Conservation (phyloP, 768 basidiomycete species). For the Coprinellus micaceus region DNA sequence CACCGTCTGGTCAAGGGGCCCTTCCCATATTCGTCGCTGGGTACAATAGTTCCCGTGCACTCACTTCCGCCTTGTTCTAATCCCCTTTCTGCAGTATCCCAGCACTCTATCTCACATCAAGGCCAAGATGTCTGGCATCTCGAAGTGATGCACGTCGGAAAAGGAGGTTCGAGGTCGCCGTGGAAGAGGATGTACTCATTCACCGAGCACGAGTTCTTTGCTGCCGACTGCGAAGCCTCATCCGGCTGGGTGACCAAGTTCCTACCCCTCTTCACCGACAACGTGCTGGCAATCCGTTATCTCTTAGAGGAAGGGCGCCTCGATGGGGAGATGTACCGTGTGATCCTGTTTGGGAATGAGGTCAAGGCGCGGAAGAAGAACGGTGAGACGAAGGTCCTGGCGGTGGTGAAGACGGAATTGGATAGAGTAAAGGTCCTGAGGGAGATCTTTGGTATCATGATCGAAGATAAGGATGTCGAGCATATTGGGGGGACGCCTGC, state of each 20-base stretch:
- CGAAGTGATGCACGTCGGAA: constrained; percentile 15
- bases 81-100: too few relatives aligned
- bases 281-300: constrained; percentile 23
- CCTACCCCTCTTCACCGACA: constrained; percentile 20
- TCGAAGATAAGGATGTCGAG: background rate
- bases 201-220: constrained; percentile 25
- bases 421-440: background rate
- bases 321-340: constrained; percentile 10
- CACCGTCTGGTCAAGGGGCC: constrained; percentile 19
- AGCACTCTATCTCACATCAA: too few relatives aligned
- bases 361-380: constrained; percentile 18
- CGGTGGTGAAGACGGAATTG: background rate
- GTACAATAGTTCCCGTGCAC: constrained; percentile 2
- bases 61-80: background rate
- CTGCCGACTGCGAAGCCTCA: constrained; percentile 18
- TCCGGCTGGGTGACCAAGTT: constrained; percentile 21
- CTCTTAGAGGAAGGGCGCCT: constrained; percentile 21
- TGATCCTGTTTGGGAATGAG: constrained; percentile 23
- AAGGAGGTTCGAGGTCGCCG: background rate
- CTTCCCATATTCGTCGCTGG: constrained; percentile 18
- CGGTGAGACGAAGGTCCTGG: background rate
- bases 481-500: background rate
- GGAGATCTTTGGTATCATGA: background rate
- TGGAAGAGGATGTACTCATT: constrained; percentile 29
- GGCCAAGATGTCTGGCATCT: constrained; percentile 21